Evolutionary conservation across 192 early-diverging fungal species (phyloP).

Genomic region (Mortierella claussenii): DNA sequence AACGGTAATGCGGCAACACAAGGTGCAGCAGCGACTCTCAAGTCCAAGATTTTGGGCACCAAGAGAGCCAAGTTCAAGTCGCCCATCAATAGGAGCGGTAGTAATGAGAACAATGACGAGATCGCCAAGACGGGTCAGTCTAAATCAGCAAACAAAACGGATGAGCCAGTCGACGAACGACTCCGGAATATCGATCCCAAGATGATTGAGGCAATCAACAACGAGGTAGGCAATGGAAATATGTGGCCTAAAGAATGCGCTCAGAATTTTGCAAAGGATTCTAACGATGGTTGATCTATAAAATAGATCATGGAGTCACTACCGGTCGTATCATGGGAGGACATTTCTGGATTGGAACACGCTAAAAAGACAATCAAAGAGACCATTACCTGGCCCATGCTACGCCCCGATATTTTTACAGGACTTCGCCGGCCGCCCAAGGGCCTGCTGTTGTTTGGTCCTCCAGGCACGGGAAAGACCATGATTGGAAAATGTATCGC

Average conservation of each 20-base stretch:
- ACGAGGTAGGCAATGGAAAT: conserved; percentile 67
- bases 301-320: conserved; percentile 70
- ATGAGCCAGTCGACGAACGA: conserved; percentile 70
- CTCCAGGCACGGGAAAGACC: conserved; percentile 91
- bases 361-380: conserved; percentile 86
- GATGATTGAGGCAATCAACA: conserved; percentile 90
- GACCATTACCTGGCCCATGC: conserved; percentile 85
- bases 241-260: too few species aligned
- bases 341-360: conserved; percentile 85
- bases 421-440: conserved; percentile 85
- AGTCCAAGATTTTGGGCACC: conserved; percentile 14
- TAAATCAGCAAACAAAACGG: conserved; percentile 12
- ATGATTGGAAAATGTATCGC: conserved; percentile 93
- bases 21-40: neutral
- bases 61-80: conserved; percentile 62
- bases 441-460: conserved; percentile 89
- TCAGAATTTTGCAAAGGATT: too few species aligned
- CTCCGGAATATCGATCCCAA: conserved; percentile 87
- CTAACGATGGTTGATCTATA: neutral
- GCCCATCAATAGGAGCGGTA: conserved; percentile 47
- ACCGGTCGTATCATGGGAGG: conserved; percentile 77
- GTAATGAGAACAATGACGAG: conserved; percentile 14
- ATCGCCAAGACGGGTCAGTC: neutral
- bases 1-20: neutral
- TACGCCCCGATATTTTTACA: conserved; percentile 81